phyloP scores from a whole-genome alignment of 2,329 filamentous ascomycete species.

The Fusarium anguioides region DNA sequence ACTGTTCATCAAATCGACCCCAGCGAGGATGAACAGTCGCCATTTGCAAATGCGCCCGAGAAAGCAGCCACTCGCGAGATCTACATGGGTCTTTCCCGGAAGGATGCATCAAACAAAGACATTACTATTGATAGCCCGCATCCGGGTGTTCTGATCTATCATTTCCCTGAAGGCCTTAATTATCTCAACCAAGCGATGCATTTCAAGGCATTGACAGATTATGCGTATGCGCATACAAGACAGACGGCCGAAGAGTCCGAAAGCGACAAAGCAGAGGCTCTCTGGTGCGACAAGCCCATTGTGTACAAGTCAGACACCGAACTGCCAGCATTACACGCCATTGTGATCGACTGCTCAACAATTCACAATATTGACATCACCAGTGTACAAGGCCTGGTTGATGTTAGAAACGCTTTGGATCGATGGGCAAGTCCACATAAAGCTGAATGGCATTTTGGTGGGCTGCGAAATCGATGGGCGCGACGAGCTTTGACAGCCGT shows the following conservation, averaged over 20 bases:
- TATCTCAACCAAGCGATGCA: conserved; percentile 64
- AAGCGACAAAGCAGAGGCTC: conserved; percentile 55
- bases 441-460: conserved; percentile 66
- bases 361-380: conserved; percentile 69
- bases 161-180: conserved; percentile 63
- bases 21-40: background rate
- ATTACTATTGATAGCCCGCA: conserved; percentile 56
- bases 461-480: conserved; percentile 66
- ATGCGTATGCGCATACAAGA: conserved; percentile 48
- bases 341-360: conserved; percentile 68
- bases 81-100: conserved; percentile 56
- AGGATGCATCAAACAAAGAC: conserved; percentile 59
- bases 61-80: conserved; percentile 44
- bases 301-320: conserved; percentile 15
- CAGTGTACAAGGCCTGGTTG: conserved; percentile 66
- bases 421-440: conserved; percentile 60
- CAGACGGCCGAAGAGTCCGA: conserved; percentile 53
- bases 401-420: conserved; percentile 65
- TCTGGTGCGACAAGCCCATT: conserved; percentile 63
- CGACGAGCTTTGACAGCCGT: conserved; percentile 65
- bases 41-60: background rate
- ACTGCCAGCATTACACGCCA: conserved; percentile 61
- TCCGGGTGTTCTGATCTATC: conserved; percentile 64
- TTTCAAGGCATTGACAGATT: conserved; percentile 52
- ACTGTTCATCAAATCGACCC: conserved; percentile 31